phyloP scores from a whole-genome alignment of 495 filamentous ascomycete genomes.

The Pyronema domesticum region DNA sequence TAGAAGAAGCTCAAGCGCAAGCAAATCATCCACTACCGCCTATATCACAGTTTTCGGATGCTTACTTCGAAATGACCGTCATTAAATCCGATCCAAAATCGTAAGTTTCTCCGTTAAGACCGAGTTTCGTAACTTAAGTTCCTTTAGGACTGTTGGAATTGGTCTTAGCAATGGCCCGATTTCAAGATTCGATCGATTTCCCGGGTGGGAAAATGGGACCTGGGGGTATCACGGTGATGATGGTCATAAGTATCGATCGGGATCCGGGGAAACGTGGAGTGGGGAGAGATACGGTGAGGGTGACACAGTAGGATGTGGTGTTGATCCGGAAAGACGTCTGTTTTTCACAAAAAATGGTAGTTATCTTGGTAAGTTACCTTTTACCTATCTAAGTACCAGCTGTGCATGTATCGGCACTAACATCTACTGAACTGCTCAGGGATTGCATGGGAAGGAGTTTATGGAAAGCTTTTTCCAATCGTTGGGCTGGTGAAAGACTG shows the following conservation, averaged over 20 bases:
- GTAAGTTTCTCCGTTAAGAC: background rate
- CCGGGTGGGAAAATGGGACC: background rate
- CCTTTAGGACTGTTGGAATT: background rate
- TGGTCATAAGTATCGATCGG: background rate
- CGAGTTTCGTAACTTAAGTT: background rate
- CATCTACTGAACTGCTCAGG: no score
- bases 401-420: no score
- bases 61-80: background rate
- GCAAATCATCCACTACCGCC: background rate
- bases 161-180: background rate
- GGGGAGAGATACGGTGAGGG: background rate
- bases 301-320: slow-evolving; percentile 1
- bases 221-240: slow-evolving; percentile 1
- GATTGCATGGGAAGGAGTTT: no score
- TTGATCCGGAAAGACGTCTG: background rate
- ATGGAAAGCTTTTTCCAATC: no score
- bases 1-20: background rate
- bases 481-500: no score
- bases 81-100: background rate
- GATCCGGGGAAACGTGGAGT: background rate
- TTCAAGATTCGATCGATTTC: background rate
- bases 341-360: slow-evolving; percentile 4
- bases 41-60: background rate
- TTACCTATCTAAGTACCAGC: no score
- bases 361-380: slow-evolving; percentile 1